Percentiles rank a stretch among this genome's conserved stretches.
phyloP scores from a whole-genome alignment of 805 yeast species.

The Tetrapisispora taiwanensis region DNA sequence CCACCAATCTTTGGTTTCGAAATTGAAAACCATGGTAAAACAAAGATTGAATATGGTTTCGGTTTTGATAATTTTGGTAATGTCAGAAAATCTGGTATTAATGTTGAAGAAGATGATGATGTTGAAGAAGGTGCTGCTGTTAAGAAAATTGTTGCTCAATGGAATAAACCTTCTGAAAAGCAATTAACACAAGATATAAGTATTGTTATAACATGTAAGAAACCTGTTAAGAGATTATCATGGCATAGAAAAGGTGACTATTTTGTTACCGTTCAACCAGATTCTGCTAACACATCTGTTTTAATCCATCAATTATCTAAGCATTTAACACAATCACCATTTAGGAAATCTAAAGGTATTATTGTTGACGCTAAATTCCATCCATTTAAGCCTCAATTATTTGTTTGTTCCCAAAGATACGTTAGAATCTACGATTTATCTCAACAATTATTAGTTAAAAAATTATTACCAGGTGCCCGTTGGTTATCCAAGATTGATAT shows the following conservation, averaged over 20 bases:
- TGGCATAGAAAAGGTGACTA: conserved; percentile 99
- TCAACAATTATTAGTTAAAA: conserved; percentile 73
- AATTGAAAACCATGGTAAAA: conserved; percentile 69
- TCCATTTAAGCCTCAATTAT: conserved; percentile 87
- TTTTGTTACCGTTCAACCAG: conserved; percentile 94
- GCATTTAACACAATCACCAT: conserved; percentile 92
- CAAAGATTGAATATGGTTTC: conserved; percentile 81
- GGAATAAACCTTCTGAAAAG: conserved; percentile 68
- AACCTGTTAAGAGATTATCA: conserved; percentile 66
- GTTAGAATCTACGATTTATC: conserved; percentile 84
- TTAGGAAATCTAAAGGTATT: conserved; percentile 84
- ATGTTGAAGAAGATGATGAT: conserved; percentile 33
- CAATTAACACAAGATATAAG: conserved; percentile 61
- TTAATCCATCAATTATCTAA: conserved; percentile 90
- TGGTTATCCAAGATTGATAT: conserved; percentile 88
- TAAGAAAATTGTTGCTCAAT: conserved; percentile 55
- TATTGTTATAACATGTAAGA: conserved; percentile 54
- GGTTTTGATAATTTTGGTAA: conserved; percentile 65
- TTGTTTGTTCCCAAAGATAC: conserved; percentile 89
- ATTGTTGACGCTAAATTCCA: conserved; percentile 95
- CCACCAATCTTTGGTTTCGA: conserved; percentile 91
- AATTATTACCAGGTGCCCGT: conserved; percentile 88
- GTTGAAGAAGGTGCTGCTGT: conserved; percentile 24
- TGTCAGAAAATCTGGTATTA: conserved; percentile 35
- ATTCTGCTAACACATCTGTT: conserved; percentile 77